Base-by-base conservation (phyloP, 495 filamentous ascomycete genomes). In the Penicillium steckii region DNA sequence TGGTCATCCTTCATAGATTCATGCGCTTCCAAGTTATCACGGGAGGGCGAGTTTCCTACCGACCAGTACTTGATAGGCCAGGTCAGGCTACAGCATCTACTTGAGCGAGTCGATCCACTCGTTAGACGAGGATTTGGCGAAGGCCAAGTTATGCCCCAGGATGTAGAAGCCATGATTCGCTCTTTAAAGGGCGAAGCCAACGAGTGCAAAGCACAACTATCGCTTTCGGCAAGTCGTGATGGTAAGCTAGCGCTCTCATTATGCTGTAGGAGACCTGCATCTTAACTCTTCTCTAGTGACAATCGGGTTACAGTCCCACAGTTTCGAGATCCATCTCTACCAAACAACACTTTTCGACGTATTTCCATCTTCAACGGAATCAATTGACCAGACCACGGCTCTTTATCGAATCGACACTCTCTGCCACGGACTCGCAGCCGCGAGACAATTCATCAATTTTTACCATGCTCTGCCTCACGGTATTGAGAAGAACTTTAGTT, bases 1-100 rank as follows among this genome's bases (percentile, higher is more conserved):
- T 57, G 55, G 55, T 49, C 49, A 40, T 38, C 49, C 9, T 57
- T 57, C 50, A 49, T 57, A 45, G 55, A 57, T 41, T 57, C 55
- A 32, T 48, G 49, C 26, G 55, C 55, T 19, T 25, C 22, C 22
- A 38, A 52, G 8, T 33, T 57, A 25, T 57, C 55, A 24, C 44
- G 49, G 19, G 44, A 49, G 46, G 48, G 49, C 45, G 55, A 57
- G 30, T 57, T 49, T 24, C 45, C 49, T n/a, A 38, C 49, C 13
- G 55, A 57, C 46, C 49, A 38, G 38, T 50, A 53, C 32, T 42
- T 57, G 29, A 24, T 57, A 44, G 32, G 46, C 24, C 41, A 57
- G 22, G 51, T 59, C 10, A 48, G 43, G 29, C 22, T 50, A 15
- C 56, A 59, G 40, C 46, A 44, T 21, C 50, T 59, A 42, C 48